Evolutionary conservation across 1,284 basidiomycete genomes (phyloP).

Genomic region (Flammula alnicola): DNA sequence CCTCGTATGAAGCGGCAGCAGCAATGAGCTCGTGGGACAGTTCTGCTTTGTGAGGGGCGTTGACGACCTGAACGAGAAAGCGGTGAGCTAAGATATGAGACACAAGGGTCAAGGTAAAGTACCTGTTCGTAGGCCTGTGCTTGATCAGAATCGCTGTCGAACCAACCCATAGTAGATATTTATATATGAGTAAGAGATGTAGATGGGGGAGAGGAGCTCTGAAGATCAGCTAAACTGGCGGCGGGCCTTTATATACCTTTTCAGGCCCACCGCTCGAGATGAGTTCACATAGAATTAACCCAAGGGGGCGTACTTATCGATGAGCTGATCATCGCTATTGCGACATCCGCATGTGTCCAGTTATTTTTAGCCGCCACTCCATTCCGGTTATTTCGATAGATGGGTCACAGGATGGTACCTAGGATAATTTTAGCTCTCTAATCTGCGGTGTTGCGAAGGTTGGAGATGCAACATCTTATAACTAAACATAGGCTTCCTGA

Average conservation of each 20-base stretch:
- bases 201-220: slow-evolving; percentile 1
- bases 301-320: too few species aligned
- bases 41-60: slow-evolving; percentile 57
- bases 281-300: too few species aligned
- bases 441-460: too few species aligned
- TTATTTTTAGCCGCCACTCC: too few species aligned
- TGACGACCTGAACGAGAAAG: slow-evolving; percentile 39
- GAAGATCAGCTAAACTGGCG: neutral
- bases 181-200: slow-evolving; percentile 1
- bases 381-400: too few species aligned
- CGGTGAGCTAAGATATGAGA: slow-evolving; percentile 2
- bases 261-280: too few species aligned
- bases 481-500: too few species aligned
- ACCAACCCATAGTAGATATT: slow-evolving; percentile 54
- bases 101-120: slow-evolving; percentile 4
- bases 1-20: slow-evolving; percentile 59
- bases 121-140: slow-evolving; percentile 52
- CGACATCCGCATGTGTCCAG: too few species aligned
- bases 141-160: slow-evolving; percentile 52
- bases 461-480: too few species aligned
- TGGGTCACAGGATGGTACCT: too few species aligned
- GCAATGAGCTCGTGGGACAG: slow-evolving; percentile 71
- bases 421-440: too few species aligned
- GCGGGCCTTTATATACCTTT: slow-evolving; percentile 9
- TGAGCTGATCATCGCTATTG: too few species aligned